Evolutionary conservation across 352 stramenopile genomes (phyloP), one percentile per base, ranked within the genome.

Genomic region (Phytophthora uliginosa): DNA sequence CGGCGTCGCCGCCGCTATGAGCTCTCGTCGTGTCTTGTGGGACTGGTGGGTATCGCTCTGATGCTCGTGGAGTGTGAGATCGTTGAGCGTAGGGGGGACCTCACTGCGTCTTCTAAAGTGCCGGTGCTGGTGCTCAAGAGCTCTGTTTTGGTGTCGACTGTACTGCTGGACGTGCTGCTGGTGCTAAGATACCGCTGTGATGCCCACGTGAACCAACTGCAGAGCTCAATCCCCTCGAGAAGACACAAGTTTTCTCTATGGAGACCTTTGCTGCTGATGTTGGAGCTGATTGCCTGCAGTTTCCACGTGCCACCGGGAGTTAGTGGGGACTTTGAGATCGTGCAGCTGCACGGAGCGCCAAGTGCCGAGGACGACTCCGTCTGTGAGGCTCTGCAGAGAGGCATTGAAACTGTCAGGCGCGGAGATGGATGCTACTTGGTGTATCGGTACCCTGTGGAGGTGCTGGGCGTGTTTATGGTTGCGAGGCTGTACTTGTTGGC

Each of bases 391-490:
- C 20, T 61, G n/a, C 38, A 79, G 34, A 15, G 52, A 60, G 51
- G 73, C n/a, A 34, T 89, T 72, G 56, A 63, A 40, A 42, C 52
- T 77, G 74, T 82, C 8, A 77, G 73, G 8, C 59, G 66, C 4
- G 73, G 73, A 9, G 56, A 81, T 26, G 28, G 26, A 10, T 94
- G 86, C 52, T 93, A 91, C 48, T 56, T 94, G n/a, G 47, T 84
- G 31, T 94, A 92, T 70, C 69, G 61, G 28, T 94, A 94, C 38
- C 80, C 83, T 0, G 79, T 89, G 20, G 86, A 94, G 64, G 74
- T 77, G 1, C 63, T 94, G 1, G 85, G 85, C 15, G 85, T 94
- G 26, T 89, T 94, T 38, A 93, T 94, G 86, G 73, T 82, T 26
- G 53, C 81, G 10, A 78, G 86, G 1, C 38, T 94, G 33, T 94